These are phyloP conservation scores for Tetrahymena malaccensis DNA, from an alignment of 73 alveolate genomes.

Conservation along the genomic window DNA sequence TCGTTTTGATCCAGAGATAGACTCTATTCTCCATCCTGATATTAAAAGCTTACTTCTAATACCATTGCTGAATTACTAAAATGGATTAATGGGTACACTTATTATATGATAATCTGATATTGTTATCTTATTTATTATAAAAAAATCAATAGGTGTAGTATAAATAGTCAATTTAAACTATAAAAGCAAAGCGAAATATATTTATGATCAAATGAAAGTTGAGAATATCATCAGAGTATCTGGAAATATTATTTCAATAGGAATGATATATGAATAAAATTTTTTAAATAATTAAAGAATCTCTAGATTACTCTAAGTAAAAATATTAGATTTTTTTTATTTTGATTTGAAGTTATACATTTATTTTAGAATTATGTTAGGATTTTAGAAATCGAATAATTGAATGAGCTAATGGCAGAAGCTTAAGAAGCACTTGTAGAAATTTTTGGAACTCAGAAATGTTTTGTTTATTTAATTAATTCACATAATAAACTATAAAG, in stretches of 20 bases:
- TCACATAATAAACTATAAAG: neutral
- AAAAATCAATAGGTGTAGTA: neutral
- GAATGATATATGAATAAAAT: neutral
- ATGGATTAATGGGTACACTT: neutral
- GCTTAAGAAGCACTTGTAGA: neutral
- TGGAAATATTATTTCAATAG: neutral
- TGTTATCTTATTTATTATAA: neutral
- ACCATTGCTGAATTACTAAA: neutral
- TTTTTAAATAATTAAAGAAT: neutral
- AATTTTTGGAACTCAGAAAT: neutral
- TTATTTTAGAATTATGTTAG: neutral
- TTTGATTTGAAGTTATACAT: neutral
- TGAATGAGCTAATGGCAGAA: neutral
- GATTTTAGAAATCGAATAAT: neutral
- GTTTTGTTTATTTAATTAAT: neutral
- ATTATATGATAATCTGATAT: neutral
- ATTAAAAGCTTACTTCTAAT: neutral
- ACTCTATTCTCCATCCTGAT: neutral
- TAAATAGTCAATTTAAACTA: neutral
- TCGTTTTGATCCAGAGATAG: neutral
- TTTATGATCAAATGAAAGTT: neutral
- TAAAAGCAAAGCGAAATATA: neutral
- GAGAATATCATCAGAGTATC: neutral
- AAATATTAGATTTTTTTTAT: neutral
- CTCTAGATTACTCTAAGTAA: neutral